A percentile compares a stretch with the other conserved stretches of the same genome.
Evolutionary conservation across 768 basidiomycete species (phyloP).

Genomic region (Lentinula aciculospora): DNA sequence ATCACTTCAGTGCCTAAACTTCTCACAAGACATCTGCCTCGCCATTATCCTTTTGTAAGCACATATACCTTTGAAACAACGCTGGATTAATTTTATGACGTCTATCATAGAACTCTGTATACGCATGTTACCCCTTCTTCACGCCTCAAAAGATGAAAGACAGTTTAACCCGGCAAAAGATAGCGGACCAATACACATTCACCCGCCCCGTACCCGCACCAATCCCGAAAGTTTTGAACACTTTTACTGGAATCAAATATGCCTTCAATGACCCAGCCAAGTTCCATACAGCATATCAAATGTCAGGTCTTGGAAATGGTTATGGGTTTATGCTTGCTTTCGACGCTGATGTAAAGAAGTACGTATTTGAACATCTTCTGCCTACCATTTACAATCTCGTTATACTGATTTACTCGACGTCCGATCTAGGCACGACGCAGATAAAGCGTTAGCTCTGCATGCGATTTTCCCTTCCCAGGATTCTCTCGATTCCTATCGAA

Average conservation of each 20-base stretch:
- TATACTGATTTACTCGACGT: neutral
- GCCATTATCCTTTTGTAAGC: constrained; percentile 31
- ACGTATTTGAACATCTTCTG: constrained; percentile 7
- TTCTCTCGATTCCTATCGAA: constrained; percentile 20
- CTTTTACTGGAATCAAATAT: constrained; percentile 25
- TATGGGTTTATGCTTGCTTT: constrained; percentile 36
- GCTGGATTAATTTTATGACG: neutral
- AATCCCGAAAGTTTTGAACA: constrained; percentile 24
- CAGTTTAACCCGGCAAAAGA: constrained; percentile 31
- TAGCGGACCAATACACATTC: constrained; percentile 34
- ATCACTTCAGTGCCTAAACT: constrained; percentile 32
- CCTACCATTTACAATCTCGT: no score
- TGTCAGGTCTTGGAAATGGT: constrained; percentile 20
- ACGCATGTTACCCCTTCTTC: constrained; percentile 65
- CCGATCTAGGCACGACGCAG: constrained; percentile 23
- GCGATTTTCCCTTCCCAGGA: constrained; percentile 30
- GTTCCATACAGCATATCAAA: constrained; percentile 33
- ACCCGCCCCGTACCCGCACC: constrained; percentile 27
- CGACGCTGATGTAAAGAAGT: constrained; percentile 26
- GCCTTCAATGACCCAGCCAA: constrained; percentile 26
- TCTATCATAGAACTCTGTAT: constrained; percentile 30
- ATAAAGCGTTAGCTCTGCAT: constrained; percentile 23
- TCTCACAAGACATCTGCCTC: constrained; percentile 37
- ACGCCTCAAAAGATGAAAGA: constrained; percentile 40
- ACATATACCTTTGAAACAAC: neutral